These are phyloP conservation scores for Stagonosporopsis cucurbitacearum DNA, from an alignment of 2,329 filamentous ascomycete genomes.

Conservation along the genomic window DNA sequence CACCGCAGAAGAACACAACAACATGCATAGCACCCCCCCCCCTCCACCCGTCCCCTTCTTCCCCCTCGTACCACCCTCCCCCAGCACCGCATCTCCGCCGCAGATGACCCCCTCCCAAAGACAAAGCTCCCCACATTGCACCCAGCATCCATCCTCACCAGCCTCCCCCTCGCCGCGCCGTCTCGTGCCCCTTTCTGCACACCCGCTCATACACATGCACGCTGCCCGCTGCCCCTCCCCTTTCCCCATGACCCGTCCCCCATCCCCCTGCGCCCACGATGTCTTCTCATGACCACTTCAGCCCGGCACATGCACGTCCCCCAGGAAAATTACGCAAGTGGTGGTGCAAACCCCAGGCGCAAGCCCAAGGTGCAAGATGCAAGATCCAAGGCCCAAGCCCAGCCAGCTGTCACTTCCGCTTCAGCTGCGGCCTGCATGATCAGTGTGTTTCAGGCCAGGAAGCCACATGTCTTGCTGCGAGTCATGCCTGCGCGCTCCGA, in stretches of 20 bases:
- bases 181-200: constrained; percentile 8
- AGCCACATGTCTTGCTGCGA: constrained; percentile 16
- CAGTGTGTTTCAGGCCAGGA: background rate
- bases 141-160: background rate
- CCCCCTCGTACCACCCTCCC: background rate
- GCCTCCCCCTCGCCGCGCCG: background rate
- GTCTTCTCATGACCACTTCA: constrained; percentile 2
- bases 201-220: background rate
- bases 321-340: background rate
- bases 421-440: constrained; percentile 2
- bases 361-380: too few relatives aligned
- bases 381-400: too few relatives aligned
- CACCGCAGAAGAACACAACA: background rate
- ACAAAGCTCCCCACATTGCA: background rate
- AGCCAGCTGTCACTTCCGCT: constrained; percentile 10
- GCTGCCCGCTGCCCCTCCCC: too few relatives aligned
- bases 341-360: too few relatives aligned
- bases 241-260: constrained; percentile 10
- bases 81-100: background rate
- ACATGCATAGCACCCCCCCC: background rate
- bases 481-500: constrained; percentile 2
- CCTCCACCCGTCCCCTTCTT: constrained; percentile 1
- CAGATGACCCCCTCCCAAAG: constrained; percentile 3
- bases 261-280: constrained; percentile 5
- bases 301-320: background rate